Evolutionary conservation across 345 rosid species (phyloP).

Genomic region (Syzygium grande): DNA sequence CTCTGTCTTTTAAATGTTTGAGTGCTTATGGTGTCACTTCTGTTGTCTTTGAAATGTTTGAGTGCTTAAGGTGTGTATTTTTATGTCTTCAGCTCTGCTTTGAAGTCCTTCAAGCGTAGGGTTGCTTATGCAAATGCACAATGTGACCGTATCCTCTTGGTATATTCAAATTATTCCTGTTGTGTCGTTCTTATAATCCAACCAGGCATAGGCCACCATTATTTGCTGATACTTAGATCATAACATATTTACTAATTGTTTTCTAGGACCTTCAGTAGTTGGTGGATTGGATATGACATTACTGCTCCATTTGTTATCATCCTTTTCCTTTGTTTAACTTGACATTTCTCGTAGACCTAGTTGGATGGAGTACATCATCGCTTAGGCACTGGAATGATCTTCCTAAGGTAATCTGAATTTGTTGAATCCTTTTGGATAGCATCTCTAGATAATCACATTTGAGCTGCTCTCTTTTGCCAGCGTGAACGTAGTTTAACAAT

Average conservation of each 20-base stretch:
- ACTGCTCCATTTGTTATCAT: background rate
- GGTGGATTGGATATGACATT: background rate
- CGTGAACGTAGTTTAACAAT: constrained; percentile 24
- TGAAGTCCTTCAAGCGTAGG: constrained; percentile 65
- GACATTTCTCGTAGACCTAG: constrained; percentile 49
- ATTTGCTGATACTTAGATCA: background rate
- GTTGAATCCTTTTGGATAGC: background rate
- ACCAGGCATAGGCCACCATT: background rate
- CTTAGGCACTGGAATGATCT: constrained; percentile 50
- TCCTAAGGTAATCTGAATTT: constrained; percentile 45
- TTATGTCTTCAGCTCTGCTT: constrained; percentile 57
- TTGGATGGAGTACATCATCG: constrained; percentile 97
- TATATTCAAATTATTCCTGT: background rate
- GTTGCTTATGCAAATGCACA: constrained; percentile 74
- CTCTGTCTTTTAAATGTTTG: background rate
- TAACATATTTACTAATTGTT: background rate
- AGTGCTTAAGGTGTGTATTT: background rate
- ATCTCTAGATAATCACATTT: constrained; percentile 1
- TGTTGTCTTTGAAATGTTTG: background rate
- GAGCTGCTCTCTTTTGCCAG: constrained; percentile 21
- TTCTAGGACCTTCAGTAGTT: background rate
- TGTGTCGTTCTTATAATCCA: background rate
- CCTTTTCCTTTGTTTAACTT: constrained; percentile 28
- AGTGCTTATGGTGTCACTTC: background rate
- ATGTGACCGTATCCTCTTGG: constrained; percentile 69